Evolutionary conservation across 2,329 filamentous ascomycete species (phyloP).

Genomic region (Annulohypoxylon truncatum): DNA sequence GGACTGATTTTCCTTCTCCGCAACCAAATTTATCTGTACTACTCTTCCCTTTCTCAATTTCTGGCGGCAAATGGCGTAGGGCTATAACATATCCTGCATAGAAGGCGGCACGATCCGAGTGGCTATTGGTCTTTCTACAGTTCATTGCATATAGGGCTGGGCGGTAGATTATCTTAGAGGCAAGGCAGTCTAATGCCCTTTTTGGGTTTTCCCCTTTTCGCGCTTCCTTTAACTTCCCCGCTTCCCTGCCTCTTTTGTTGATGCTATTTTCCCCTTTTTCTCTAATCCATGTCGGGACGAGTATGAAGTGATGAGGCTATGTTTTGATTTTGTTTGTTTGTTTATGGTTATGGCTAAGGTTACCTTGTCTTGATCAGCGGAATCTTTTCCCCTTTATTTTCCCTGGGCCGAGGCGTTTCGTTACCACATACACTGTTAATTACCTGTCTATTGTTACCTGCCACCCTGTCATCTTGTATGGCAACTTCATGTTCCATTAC

Average conservation of each 20-base stretch:
- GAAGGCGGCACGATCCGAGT: slow-evolving; percentile 15
- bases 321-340: slow-evolving; percentile 20
- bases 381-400: background rate
- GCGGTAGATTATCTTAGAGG: slow-evolving; percentile 2
- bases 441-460: slow-evolving; percentile 1
- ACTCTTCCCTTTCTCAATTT: slow-evolving; percentile 17
- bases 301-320: slow-evolving; percentile 30
- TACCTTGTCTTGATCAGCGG: background rate
- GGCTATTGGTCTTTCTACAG: slow-evolving; percentile 7
- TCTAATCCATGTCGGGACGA: slow-evolving; percentile 11
- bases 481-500: slow-evolving; percentile 8
- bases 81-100: slow-evolving; percentile 27
- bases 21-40: slow-evolving; percentile 10
- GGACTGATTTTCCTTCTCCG: slow-evolving; percentile 14
- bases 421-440: background rate
- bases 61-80: slow-evolving; percentile 30
- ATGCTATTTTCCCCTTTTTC: background rate
- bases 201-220: background rate
- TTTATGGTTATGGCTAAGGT: background rate
- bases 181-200: slow-evolving; percentile 2
- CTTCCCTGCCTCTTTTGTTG: background rate
- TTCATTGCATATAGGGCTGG: slow-evolving; percentile 25
- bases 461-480: slow-evolving; percentile 13
- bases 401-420: slow-evolving; percentile 13
- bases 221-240: background rate